Evolutionary conservation across 768 basidiomycete genomes (phyloP).

Genomic region (Mycena maculata): DNA sequence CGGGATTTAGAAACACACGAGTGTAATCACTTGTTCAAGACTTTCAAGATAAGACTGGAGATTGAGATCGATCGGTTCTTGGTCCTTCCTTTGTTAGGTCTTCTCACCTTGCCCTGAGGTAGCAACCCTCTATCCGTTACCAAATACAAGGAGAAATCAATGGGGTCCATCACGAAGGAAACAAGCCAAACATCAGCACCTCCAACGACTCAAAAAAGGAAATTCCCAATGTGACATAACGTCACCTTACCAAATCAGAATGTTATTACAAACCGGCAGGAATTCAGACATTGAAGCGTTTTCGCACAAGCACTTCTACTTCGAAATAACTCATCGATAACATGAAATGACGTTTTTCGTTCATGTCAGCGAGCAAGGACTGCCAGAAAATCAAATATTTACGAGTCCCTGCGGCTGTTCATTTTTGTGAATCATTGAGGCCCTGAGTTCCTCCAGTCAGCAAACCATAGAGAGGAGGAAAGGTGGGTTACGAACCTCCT

Average conservation of each 20-base stretch:
- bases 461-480: background rate
- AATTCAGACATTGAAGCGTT: too few species aligned
- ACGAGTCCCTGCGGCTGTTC: background rate
- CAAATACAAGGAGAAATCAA: conserved; percentile 84
- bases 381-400: conserved; percentile 23
- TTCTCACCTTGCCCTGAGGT: conserved; percentile 76
- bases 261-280: too few species aligned
- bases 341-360: conserved; percentile 17
- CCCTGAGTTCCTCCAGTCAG: background rate
- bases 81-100: too few species aligned
- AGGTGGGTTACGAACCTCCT: conserved; percentile 40
- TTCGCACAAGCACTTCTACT: conserved; percentile 1
- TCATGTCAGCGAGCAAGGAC: conserved; percentile 11
- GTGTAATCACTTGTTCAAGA: conserved; percentile 72
- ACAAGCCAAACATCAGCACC: background rate
- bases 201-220: too few species aligned
- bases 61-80: conserved; percentile 12
- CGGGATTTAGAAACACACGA: conserved; percentile 5
- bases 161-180: conserved; percentile 17
- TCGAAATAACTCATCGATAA: conserved; percentile 12
- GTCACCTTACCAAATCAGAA: too few species aligned
- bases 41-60: conserved; percentile 74
- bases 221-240: too few species aligned
- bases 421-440: conserved; percentile 18
- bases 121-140: conserved; percentile 87